Conservation (phyloP, 129 eudicot species). For the Dittrichia graveolens region DNA sequence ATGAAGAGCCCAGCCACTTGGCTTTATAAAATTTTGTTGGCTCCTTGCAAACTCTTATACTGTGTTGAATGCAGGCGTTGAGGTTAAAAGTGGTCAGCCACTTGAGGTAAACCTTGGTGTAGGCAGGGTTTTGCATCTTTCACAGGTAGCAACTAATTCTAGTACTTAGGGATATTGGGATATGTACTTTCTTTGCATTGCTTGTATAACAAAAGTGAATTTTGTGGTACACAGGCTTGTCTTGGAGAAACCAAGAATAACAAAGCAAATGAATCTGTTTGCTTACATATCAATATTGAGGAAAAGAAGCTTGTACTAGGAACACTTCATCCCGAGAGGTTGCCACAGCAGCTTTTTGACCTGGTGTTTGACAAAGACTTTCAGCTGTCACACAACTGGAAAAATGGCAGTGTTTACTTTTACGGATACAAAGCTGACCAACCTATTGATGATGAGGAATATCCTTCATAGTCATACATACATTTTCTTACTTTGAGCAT, state of each 20-base stretch:
- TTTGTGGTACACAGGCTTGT: constrained; percentile 50
- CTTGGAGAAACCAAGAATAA: constrained; percentile 69
- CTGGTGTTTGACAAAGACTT: constrained; percentile 78
- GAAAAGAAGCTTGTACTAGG: constrained; percentile 76
- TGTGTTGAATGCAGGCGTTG: constrained; percentile 46
- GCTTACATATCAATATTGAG: constrained; percentile 50
- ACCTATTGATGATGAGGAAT: constrained; percentile 57
- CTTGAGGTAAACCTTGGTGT: constrained; percentile 53
- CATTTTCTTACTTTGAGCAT: background rate
- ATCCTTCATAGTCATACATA: constrained; percentile 48
- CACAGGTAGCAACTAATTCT: constrained; percentile 53
- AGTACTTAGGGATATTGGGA: background rate
- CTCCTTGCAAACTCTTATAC: background rate
- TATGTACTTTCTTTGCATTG: background rate
- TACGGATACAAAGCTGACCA: constrained; percentile 69
- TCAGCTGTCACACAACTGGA: constrained; percentile 74
- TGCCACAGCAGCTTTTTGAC: constrained; percentile 79
- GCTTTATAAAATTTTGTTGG: background rate
- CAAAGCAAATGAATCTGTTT: constrained; percentile 56
- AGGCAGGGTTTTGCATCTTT: constrained; percentile 68
- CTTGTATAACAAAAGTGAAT: background rate
- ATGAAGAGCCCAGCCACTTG: too few relatives aligned
- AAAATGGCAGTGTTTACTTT: constrained; percentile 73
- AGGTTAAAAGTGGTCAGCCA: constrained; percentile 67
- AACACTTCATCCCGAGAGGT: constrained; percentile 60